Evolutionary conservation across 108 stramenopile species (phyloP), one percentile per base, ranked within the genome.

Genomic region (Fistulifera pelliculosa): DNA sequence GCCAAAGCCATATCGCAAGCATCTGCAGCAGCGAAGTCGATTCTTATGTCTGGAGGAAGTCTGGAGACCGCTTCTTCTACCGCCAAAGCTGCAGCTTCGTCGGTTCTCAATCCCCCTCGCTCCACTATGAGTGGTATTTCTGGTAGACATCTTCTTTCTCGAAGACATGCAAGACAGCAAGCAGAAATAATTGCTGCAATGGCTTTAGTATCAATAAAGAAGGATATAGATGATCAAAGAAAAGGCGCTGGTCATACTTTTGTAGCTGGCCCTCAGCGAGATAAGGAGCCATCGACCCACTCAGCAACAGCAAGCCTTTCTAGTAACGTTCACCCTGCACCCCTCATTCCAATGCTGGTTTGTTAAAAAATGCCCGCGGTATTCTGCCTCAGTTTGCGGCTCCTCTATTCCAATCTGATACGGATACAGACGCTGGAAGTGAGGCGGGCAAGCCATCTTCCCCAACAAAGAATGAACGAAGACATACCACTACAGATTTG

Each of bases 51-150:
- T 38, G 78, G 73, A 5, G 78, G 73, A 17, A 50, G 51, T 21
- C 60, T 71, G 41, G 73, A 60, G 1, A 63, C 71, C 12, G 78
- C 73, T 8, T 48, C 74, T 52, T 67, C 58, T 45, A 79, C 78
- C n/a, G 73, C 70, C 31, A 71, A 79, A 58, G 78, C 78, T 16
- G 78, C 78, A 11, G 78, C 78, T 14, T 47, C 62, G 48, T 71
- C 78, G 1, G 61, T 71, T 7, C 47, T 79, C 15, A 25, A 23
- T 13, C 28, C 49, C 2, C 47, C 63, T 45, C 62, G 50, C 13
- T 56, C 49, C 13, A 52, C 53, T 47, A 58, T 56, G 15, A 56
- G 27, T 27, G 41, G 24, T 26, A 18, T 56, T 28, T 51, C 42
- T 18, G 17, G 39, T 6, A 43, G 41, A 10, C 41, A 35, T 25